Evolutionary conservation across 2,329 filamentous ascomycete genomes (phyloP).

Genomic region (Penicillium rolfsii): DNA sequence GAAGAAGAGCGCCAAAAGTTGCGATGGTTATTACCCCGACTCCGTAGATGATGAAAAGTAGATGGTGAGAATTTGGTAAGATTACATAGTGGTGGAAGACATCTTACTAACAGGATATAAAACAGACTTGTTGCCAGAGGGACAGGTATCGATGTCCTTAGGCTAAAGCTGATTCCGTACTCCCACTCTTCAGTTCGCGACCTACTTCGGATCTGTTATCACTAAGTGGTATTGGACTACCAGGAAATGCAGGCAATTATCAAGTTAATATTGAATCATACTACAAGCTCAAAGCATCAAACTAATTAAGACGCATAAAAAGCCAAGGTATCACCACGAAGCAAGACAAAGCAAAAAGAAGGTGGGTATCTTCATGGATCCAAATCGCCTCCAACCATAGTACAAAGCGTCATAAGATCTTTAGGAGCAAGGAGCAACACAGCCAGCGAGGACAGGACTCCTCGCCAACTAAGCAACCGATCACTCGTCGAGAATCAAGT

Average conservation of each 20-base stretch:
- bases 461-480: neutral
- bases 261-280: neutral
- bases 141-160: neutral
- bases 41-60: neutral
- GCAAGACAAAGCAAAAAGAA: slow-evolving; percentile 29
- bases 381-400: slow-evolving; percentile 23
- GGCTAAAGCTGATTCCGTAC: too few species aligned
- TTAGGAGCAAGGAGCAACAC: neutral
- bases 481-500: neutral
- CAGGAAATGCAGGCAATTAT: neutral
- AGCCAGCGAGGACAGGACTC: neutral
- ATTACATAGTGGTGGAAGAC: neutral
- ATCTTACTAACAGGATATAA: neutral
- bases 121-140: neutral
- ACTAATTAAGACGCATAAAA: slow-evolving; percentile 1
- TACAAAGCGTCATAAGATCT: slow-evolving; percentile 19
- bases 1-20: slow-evolving; percentile 11
- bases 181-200: too few species aligned
- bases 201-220: neutral
- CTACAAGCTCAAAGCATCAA: neutral
- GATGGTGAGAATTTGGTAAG: neutral
- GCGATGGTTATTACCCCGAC: too few species aligned
- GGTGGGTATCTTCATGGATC: slow-evolving; percentile 39
- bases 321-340: slow-evolving; percentile 13
- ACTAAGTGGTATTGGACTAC: neutral